Conservation (phyloP, 345 rosid species). For the Euclidium syriacum region DNA sequence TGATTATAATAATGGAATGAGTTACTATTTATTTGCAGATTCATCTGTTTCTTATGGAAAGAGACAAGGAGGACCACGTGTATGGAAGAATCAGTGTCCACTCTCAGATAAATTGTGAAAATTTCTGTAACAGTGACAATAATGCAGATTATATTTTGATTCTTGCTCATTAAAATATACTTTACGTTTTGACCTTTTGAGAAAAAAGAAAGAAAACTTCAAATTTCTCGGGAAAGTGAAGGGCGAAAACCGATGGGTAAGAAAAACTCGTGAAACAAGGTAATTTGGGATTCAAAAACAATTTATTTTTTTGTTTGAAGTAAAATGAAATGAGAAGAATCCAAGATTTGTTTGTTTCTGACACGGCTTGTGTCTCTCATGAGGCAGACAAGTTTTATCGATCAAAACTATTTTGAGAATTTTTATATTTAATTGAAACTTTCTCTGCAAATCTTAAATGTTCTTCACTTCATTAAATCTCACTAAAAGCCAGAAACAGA, state of each 20-base stretch:
- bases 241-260: slow-evolving; percentile 26
- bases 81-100: slow-evolving; percentile 48
- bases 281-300: slow-evolving; percentile 4
- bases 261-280: slow-evolving; percentile 3
- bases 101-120: slow-evolving; percentile 22
- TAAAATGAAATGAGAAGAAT: slow-evolving; percentile 12
- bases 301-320: neutral
- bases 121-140: neutral
- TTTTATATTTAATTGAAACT: neutral
- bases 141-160: slow-evolving; percentile 11
- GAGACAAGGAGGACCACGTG: slow-evolving; percentile 45
- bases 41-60: slow-evolving; percentile 42
- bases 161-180: neutral
- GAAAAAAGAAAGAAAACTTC: neutral
- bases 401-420: slow-evolving; percentile 14
- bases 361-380: slow-evolving; percentile 35
- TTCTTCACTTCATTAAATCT: slow-evolving; percentile 11
- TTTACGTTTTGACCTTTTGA: slow-evolving; percentile 32
- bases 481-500: neutral
- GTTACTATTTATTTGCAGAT: slow-evolving; percentile 37
- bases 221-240: slow-evolving; percentile 16
- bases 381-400: slow-evolving; percentile 33
- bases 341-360: slow-evolving; percentile 21
- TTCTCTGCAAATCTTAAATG: slow-evolving; percentile 7
- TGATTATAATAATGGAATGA: slow-evolving; percentile 6